Evolutionary conservation across 1,139 yeast genomes (phyloP).

Genomic region (Petasospora fabianii): DNA sequence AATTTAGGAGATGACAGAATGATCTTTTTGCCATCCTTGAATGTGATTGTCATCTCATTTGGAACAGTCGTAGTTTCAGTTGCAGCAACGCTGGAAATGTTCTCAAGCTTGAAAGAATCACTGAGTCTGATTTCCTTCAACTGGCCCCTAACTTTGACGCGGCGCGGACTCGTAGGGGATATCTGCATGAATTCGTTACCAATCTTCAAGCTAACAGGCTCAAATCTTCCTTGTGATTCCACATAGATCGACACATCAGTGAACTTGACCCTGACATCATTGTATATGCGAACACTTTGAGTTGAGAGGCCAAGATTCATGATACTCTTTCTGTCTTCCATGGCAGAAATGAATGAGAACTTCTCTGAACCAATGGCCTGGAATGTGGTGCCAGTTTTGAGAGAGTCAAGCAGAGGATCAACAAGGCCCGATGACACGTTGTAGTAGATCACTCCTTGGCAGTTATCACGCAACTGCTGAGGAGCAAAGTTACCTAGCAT

Average conservation of each 20-base stretch:
- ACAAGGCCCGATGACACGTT: conserved; percentile 52
- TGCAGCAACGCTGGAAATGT: conserved; percentile 50
- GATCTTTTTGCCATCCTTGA: conserved; percentile 43
- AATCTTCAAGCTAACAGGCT: conserved; percentile 59
- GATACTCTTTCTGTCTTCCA: conserved; percentile 47
- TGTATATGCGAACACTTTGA: conserved; percentile 34
- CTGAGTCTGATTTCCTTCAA: conserved; percentile 43
- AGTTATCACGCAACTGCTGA: conserved; percentile 48
- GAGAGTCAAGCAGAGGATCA: conserved; percentile 33
- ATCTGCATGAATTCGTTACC: conserved; percentile 71
- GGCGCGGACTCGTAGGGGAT: conserved; percentile 36
- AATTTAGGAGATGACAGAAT: conserved; percentile 57
- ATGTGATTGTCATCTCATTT: conserved; percentile 56
- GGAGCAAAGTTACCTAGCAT: conserved; percentile 41
- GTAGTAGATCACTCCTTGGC: conserved; percentile 54
- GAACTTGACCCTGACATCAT: conserved; percentile 62
- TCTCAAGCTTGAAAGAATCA: conserved; percentile 48
- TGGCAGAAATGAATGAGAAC: conserved; percentile 37
- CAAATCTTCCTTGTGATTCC: conserved; percentile 36
- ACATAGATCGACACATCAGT: conserved; percentile 54
- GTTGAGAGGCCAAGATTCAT: conserved; percentile 48
- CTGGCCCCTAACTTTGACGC: conserved; percentile 34
- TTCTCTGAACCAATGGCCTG: conserved; percentile 22
- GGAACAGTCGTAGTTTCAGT: conserved; percentile 48
- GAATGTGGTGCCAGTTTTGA: conserved; percentile 23